Conservation (phyloP, 1,139 yeast genomes). For the Candida tetrigidarum region DNA sequence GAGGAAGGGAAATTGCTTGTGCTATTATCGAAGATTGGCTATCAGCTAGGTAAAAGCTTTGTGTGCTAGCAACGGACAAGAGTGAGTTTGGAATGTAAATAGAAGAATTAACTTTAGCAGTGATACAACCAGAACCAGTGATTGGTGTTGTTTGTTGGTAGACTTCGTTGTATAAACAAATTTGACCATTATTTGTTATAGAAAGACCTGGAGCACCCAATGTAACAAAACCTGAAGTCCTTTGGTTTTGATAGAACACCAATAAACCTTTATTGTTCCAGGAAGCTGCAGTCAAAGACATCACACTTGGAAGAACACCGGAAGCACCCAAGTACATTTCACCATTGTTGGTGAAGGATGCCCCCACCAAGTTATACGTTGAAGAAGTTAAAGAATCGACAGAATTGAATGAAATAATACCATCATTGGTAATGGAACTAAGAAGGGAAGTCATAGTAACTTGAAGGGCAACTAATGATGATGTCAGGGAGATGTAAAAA, state of each 20-base stretch:
- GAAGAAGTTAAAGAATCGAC: conserved; percentile 22
- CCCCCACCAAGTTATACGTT: conserved; percentile 23
- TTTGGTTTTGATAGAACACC: conserved; percentile 25
- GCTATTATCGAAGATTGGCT: conserved; percentile 25
- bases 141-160: conserved; percentile 30
- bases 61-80: conserved; percentile 22
- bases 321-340: conserved; percentile 31
- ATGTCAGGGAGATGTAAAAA: conserved; percentile 20
- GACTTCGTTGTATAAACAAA: conserved; percentile 30
- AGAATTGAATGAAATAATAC: conserved; percentile 28
- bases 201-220: conserved; percentile 24
- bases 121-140: conserved; percentile 33
- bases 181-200: conserved; percentile 33
- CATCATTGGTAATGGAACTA: conserved; percentile 24
- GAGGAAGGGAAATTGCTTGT: conserved; percentile 21
- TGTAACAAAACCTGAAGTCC: conserved; percentile 22
- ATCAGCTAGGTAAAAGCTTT: conserved; percentile 27
- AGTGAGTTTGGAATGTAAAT: conserved; percentile 24
- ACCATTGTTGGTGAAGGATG: conserved; percentile 32
- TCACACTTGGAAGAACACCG: conserved; percentile 24
- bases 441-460: conserved; percentile 18
- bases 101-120: conserved; percentile 25
- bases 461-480: conserved; percentile 15
- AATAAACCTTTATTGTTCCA: conserved; percentile 35
- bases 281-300: conserved; percentile 23